A percentile compares a stretch with the other conserved stretches of the same genome.
These are phyloP conservation scores for Leccinum olivaceopallidum DNA, from an alignment of 768 basidiomycete genomes.

Conservation along the genomic window DNA sequence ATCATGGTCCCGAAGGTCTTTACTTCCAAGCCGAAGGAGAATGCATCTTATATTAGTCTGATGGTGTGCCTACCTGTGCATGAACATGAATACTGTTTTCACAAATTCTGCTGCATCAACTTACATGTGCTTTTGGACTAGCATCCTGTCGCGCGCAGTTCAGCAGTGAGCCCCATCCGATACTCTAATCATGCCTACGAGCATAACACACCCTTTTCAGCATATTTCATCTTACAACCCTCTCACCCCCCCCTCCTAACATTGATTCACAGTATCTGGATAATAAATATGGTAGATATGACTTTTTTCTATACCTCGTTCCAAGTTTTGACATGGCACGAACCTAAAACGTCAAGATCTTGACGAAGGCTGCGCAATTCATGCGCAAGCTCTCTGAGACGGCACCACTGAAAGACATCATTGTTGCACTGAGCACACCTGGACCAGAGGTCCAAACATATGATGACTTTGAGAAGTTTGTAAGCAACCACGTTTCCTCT, in stretches of 20 bases:
- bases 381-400: slow-evolving; percentile 17
- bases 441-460: slow-evolving; percentile 22
- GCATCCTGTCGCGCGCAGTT: slow-evolving; percentile 23
- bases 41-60: slow-evolving; percentile 16
- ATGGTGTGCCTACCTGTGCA: slow-evolving; percentile 13
- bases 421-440: slow-evolving; percentile 20
- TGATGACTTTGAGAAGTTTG: slow-evolving; percentile 16
- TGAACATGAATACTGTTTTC: neutral
- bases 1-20: slow-evolving; percentile 21
- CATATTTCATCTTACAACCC: slow-evolving; percentile 18
- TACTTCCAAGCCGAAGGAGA: slow-evolving; percentile 3
- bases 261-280: slow-evolving; percentile 18
- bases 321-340: neutral
- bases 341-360: slow-evolving; percentile 14
- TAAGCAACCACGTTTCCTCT: neutral
- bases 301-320: neutral
- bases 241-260: slow-evolving; percentile 9
- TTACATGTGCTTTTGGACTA: neutral
- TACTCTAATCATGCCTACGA: neutral
- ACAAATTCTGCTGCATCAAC: neutral
- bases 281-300: slow-evolving; percentile 12
- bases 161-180: slow-evolving; percentile 7
- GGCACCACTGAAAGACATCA: slow-evolving; percentile 17
- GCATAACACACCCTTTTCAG: slow-evolving; percentile 4
- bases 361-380: slow-evolving; percentile 17